A percentile compares a stretch with the other conserved stretches of the same genome.
Evolutionary conservation across 2,329 filamentous ascomycete genomes (phyloP).

Genomic region (Alternaria postmessia): DNA sequence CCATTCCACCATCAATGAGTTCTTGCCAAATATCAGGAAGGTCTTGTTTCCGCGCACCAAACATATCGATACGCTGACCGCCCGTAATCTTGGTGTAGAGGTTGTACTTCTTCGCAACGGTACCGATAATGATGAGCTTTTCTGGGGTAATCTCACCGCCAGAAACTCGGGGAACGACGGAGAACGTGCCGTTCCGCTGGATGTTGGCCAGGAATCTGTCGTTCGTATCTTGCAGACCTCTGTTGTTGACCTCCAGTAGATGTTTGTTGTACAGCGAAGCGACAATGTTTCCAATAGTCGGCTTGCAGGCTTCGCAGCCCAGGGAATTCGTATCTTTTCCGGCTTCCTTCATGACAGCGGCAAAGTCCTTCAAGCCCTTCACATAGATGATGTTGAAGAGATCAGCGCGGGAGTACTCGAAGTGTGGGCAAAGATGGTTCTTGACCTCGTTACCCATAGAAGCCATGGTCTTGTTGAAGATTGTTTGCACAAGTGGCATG

Average conservation of each 20-base stretch:
- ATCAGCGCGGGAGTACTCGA: constrained; percentile 82
- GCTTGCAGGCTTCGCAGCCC: constrained; percentile 89
- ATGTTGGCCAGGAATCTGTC: constrained; percentile 89
- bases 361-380: constrained; percentile 76
- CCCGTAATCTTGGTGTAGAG: constrained; percentile 94
- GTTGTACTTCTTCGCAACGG: constrained; percentile 82
- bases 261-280: constrained; percentile 85
- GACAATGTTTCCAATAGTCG: constrained; percentile 80
- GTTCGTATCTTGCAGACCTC: constrained; percentile 89
- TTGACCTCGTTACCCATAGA: constrained; percentile 86
- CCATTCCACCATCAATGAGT: constrained; percentile 84
- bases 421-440: constrained; percentile 86
- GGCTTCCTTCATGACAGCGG: constrained; percentile 78
- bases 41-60: constrained; percentile 88
- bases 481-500: constrained; percentile 85
- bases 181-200: constrained; percentile 90
- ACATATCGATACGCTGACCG: constrained; percentile 91
- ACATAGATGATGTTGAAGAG: constrained; percentile 90
- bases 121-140: constrained; percentile 82
- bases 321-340: constrained; percentile 76
- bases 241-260: constrained; percentile 73
- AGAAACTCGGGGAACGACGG: constrained; percentile 82
- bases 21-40: constrained; percentile 82
- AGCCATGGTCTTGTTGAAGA: constrained; percentile 89
- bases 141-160: constrained; percentile 89